phyloP scores from a whole-genome alignment of 2,329 filamentous ascomycete genomes.

The Talaromyces piceae region DNA sequence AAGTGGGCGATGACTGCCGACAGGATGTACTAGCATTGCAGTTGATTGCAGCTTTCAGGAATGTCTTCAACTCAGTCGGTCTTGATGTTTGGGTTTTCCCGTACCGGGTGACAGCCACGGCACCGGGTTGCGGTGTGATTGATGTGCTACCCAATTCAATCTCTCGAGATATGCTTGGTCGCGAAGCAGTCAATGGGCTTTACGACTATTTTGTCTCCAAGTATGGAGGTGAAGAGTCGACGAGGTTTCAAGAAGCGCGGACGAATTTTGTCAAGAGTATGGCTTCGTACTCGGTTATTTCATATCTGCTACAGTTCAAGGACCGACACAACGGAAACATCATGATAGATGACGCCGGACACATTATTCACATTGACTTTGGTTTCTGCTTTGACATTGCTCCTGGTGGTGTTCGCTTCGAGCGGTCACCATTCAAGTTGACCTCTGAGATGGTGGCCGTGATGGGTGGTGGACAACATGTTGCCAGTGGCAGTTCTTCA shows the following conservation, averaged over 20 bases:
- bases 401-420: constrained; percentile 92
- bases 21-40: constrained; percentile 95
- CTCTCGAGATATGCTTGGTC: constrained; percentile 95
- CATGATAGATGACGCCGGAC: constrained; percentile 95
- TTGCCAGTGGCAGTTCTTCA: constrained; percentile 17
- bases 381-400: constrained; percentile 99
- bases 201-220: constrained; percentile 98
- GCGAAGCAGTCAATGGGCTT: constrained; percentile 93
- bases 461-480: constrained; percentile 67
- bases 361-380: constrained; percentile 98
- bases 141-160: constrained; percentile 97
- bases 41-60: constrained; percentile 95
- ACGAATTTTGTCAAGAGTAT: constrained; percentile 99
- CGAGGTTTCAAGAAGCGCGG: constrained; percentile 88
- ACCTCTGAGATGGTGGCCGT: constrained; percentile 98
- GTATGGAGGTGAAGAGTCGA: constrained; percentile 92
- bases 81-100: constrained; percentile 96
- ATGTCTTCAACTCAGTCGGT: constrained; percentile 91
- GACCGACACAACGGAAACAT: constrained; percentile 99
- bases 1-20: constrained; percentile 95
- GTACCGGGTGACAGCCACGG: constrained; percentile 94
- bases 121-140: constrained; percentile 94
- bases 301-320: constrained; percentile 96
- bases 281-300: constrained; percentile 97
- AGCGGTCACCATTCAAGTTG: constrained; percentile 96